A percentile compares a stretch with the other conserved stretches of the same genome.
Evolutionary conservation across 108 stramenopile species (phyloP).

Genomic region (Poteriospumella lacustris): DNA sequence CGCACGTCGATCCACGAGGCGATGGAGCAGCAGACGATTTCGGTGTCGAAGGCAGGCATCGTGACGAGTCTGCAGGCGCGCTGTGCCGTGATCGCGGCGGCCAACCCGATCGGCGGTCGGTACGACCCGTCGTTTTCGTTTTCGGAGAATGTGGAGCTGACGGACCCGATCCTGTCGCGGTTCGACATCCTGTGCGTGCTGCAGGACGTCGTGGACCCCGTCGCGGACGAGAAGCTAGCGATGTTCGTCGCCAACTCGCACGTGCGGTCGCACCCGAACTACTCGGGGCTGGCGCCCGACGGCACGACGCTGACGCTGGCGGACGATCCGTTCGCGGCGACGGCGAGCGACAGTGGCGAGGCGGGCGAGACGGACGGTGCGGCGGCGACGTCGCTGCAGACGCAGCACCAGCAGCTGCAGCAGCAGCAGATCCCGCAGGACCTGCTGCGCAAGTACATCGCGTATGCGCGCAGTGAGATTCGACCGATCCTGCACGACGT

Average conservation of each 20-base stretch:
- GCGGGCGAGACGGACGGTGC: not conserved
- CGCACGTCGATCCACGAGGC: slow-evolving; percentile 98
- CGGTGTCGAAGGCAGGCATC: slow-evolving; percentile 96
- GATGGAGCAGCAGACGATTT: slow-evolving; percentile 93
- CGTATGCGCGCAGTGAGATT: slow-evolving; percentile 82
- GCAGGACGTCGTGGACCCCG: slow-evolving; percentile 93
- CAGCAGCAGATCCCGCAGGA: slow-evolving; percentile 68
- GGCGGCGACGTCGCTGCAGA: not conserved
- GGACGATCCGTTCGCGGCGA: not conserved
- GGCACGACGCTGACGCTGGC: not conserved
- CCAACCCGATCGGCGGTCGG: slow-evolving; percentile 53
- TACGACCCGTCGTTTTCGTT: slow-evolving; percentile 89
- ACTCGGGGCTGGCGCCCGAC: not conserved
- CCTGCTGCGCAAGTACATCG: slow-evolving; percentile 93
- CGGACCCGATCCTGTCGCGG: slow-evolving; percentile 97
- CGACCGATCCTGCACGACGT: slow-evolving; percentile 82
- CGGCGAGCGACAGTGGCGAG: not conserved
- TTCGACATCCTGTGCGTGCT: slow-evolving; percentile 97
- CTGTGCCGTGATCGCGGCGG: slow-evolving; percentile 73
- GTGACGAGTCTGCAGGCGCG: slow-evolving; percentile 92
- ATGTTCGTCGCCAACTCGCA: slow-evolving; percentile 87
- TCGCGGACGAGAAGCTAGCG: slow-evolving; percentile 90
- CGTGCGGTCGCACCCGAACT: slow-evolving; percentile 48
- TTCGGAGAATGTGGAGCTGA: slow-evolving; percentile 71
- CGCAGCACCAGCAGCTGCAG: not conserved